These are phyloP conservation scores for Sporothrix brasiliensis DNA, from an alignment of 2,329 filamentous ascomycete species.

Conservation along the genomic window DNA sequence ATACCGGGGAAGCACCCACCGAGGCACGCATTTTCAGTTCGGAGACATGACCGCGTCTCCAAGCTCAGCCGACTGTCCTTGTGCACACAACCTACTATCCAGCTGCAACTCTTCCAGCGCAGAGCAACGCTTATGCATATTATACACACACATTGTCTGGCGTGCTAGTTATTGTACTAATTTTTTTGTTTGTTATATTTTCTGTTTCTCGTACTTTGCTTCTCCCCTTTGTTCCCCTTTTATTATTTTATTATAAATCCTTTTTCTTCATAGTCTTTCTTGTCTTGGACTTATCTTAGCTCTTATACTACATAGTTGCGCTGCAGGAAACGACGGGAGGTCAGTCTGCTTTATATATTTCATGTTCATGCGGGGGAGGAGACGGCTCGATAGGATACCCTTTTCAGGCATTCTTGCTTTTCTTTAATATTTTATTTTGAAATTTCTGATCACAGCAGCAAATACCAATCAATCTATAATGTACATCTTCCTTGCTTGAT, in stretches of 20 bases:
- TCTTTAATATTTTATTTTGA: conserved; percentile 1
- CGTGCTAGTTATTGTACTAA: conserved; percentile 24
- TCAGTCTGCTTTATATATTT: conserved; percentile 3
- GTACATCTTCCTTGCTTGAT: background rate
- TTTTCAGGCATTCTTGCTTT: conserved; percentile 24
- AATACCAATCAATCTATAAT: background rate
- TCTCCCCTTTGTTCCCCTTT: background rate
- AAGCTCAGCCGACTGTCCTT: too few species aligned
- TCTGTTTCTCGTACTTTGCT: background rate
- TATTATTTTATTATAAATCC: background rate
- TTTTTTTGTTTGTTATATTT: background rate
- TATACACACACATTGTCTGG: conserved; percentile 27
- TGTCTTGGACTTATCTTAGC: background rate
- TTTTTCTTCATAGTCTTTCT: background rate
- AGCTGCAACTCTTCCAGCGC: too few species aligned
- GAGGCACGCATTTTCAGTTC: background rate
- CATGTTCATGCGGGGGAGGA: background rate
- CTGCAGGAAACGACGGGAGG: conserved; percentile 16
- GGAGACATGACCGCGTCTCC: background rate
- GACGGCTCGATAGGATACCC: conserved; percentile 24
- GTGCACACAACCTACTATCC: too few species aligned
- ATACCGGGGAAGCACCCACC: background rate
- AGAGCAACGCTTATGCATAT: background rate
- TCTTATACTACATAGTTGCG: conserved; percentile 19
- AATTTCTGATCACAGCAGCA: background rate